Evolutionary conservation across 2,329 filamentous ascomycete species (phyloP), one percentile per base, ranked within the genome.

Genomic region (Paraphoma chrysanthemicola): DNA sequence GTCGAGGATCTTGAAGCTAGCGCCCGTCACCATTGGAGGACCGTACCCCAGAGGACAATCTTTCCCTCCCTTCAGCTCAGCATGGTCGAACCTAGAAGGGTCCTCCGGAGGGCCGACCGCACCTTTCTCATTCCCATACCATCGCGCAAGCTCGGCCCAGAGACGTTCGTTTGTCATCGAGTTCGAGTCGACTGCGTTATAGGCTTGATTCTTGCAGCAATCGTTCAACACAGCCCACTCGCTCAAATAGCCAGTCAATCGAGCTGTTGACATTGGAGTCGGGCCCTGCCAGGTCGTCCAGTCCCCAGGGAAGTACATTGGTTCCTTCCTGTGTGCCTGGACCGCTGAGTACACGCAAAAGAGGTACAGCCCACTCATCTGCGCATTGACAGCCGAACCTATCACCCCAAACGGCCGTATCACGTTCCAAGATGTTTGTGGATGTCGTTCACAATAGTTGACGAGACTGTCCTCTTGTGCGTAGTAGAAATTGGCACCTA

Each of bases 161-260:
- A 61, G 53, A 5, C 57, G 60, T 31, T 59, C 54, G 36, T 44
- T 54, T 45, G 17, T 56, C 54, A 33, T 58, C 6, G 29, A 33
- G 52, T 29, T 53, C 41, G 7, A 14, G n/a, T 46, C 44, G 7
- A 31, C 6, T n/a, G 60, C 49, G 16, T 59, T 60, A 52, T 54
- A 60, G 0, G 48, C 36, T 18, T 63, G 47, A 18, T 57, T 58
- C 14, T 53, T 47, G 18, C 54, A 60, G 4, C 46, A 16, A 6
- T 63, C 57, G 6, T 58, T 51, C 11, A 60, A 44, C 0, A 60
- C 52, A 12, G 50, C 60, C 57, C 60, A 63, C 11, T 63, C 60
- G 11, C 57, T 60, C 23, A 63, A n/a, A 23, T 56, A 63, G 9
- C 57, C 57, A 11, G 54, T 60, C 16, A 63, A n/a, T 2, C 54